Percentiles rank a stretch among this genome's conserved stretches.
These are phyloP conservation scores for Skeletonema menzelii DNA, from an alignment of 108 stramenopile genomes.

Conservation along the genomic window DNA sequence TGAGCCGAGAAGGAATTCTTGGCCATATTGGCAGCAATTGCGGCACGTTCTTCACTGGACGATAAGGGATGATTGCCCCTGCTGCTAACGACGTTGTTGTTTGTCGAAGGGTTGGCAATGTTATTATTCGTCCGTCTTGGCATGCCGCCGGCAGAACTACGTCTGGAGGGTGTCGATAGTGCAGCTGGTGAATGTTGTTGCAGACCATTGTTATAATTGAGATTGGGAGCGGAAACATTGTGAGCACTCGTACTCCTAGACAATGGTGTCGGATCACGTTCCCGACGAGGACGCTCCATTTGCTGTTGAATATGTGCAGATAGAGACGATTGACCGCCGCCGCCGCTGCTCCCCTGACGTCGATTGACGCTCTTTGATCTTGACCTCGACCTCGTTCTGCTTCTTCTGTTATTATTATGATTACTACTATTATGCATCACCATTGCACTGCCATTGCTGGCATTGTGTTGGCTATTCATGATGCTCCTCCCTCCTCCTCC, in stretches of 20 bases:
- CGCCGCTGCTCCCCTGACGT: neutral
- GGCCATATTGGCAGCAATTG: neutral
- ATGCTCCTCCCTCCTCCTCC: too few species aligned
- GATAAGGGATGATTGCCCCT: too few species aligned
- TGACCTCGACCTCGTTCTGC: neutral
- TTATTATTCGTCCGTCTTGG: neutral
- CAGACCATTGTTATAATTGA: neutral
- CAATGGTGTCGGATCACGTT: neutral
- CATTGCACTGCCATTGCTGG: neutral
- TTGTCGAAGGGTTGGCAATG: neutral
- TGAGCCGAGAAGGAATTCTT: conserved; percentile 1
- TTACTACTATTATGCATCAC: neutral
- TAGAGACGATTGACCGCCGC: neutral
- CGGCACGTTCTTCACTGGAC: neutral
- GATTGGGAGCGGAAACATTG: neutral
- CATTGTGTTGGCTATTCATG: neutral
- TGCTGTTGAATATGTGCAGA: neutral
- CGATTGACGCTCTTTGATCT: neutral
- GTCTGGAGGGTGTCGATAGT: neutral
- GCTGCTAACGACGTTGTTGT: neutral
- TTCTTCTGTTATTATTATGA: neutral
- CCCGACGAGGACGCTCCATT: neutral
- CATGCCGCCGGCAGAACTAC: neutral
- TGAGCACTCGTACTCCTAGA: neutral
- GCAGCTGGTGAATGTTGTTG: neutral